A percentile compares a stretch with the other conserved stretches of the same genome.
Evolutionary conservation across 352 stramenopile genomes (phyloP).

Genomic region (Globisporangium cylindrosporum): DNA sequence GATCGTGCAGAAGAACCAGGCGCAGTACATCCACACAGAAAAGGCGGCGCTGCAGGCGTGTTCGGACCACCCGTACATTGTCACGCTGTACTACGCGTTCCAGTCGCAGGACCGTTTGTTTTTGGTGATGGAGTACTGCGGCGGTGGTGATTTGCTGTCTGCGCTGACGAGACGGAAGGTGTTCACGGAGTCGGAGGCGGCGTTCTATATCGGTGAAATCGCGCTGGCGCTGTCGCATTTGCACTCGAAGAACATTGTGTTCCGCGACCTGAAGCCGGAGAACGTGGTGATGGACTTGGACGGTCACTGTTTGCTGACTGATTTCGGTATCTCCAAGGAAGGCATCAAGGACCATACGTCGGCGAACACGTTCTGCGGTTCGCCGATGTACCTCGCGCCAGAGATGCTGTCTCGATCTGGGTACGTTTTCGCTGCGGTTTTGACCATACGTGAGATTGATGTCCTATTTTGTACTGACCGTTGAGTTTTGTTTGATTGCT

Average conservation of each 20-base stretch:
- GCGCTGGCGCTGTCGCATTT: slow-evolving; percentile 75
- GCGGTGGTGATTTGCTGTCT: slow-evolving; percentile 75
- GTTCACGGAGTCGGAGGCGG: slow-evolving; percentile 73
- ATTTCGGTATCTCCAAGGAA: slow-evolving; percentile 88
- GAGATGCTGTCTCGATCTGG: slow-evolving; percentile 81
- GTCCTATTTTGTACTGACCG: not conserved
- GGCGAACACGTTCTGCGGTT: slow-evolving; percentile 84
- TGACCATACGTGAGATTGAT: not conserved
- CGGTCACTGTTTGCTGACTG: slow-evolving; percentile 74
- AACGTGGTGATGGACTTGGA: slow-evolving; percentile 88
- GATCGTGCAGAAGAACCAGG: slow-evolving; percentile 88
- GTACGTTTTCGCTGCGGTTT: slow-evolving; percentile 14
- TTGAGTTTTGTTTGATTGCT: not conserved
- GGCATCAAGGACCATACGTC: slow-evolving; percentile 84
- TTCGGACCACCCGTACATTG: slow-evolving; percentile 85
- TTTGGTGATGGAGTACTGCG: slow-evolving; percentile 87
- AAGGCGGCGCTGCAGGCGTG: slow-evolving; percentile 79
- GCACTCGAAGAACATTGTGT: slow-evolving; percentile 87
- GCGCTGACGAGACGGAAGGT: slow-evolving; percentile 73
- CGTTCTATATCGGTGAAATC: slow-evolving; percentile 87
- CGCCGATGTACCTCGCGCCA: slow-evolving; percentile 83
- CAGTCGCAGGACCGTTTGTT: slow-evolving; percentile 83
- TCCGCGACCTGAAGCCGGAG: slow-evolving; percentile 84
- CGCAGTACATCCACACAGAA: slow-evolving; percentile 86
- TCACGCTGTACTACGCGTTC: slow-evolving; percentile 83